Percentiles rank a stretch among this genome's conserved stretches.
Conservation (phyloP, 2,329 filamentous ascomycete genomes). For the Xylariaceae sp. region DNA sequence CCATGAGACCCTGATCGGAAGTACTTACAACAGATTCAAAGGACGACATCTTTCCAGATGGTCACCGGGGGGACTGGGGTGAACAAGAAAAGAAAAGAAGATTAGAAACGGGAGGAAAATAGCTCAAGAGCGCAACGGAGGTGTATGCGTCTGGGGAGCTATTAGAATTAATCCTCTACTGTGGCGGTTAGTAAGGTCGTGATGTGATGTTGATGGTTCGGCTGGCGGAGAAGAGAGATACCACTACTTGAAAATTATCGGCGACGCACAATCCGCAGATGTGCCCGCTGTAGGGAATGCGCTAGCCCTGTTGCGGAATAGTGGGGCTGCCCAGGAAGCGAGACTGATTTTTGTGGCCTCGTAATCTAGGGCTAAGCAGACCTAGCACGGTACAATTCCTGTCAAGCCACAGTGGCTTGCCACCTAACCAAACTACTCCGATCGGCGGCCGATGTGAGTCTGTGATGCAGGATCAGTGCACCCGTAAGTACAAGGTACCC, state of each 20-base stretch:
- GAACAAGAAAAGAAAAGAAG: constrained; percentile 26
- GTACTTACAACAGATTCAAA: constrained; percentile 66
- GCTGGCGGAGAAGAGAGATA: constrained; percentile 22
- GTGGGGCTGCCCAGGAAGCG: constrained; percentile 26
- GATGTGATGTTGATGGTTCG: constrained; percentile 28
- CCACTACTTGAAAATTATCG: constrained; percentile 30
- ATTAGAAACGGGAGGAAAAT: constrained; percentile 22
- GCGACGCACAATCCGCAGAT: constrained; percentile 26
- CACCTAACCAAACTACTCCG: neutral
- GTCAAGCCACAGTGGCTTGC: constrained; percentile 14
- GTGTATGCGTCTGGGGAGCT: constrained; percentile 26
- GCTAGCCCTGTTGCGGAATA: constrained; percentile 22
- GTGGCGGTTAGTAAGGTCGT: constrained; percentile 30
- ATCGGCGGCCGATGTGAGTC: neutral
- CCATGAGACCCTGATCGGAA: neutral
- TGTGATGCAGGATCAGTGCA: too few relatives aligned
- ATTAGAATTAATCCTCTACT: constrained; percentile 26
- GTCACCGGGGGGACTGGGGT: constrained; percentile 29
- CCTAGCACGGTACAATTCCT: constrained; percentile 16
- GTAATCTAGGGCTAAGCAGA: constrained; percentile 28
- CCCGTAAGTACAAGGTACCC: too few relatives aligned
- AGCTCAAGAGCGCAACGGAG: constrained; percentile 28
- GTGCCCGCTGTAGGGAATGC: constrained; percentile 22
- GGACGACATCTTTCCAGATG: constrained; percentile 56
- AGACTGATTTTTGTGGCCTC: constrained; percentile 28